phyloP scores from a whole-genome alignment of 805 yeast species.

The Candida nonsorbophila region DNA sequence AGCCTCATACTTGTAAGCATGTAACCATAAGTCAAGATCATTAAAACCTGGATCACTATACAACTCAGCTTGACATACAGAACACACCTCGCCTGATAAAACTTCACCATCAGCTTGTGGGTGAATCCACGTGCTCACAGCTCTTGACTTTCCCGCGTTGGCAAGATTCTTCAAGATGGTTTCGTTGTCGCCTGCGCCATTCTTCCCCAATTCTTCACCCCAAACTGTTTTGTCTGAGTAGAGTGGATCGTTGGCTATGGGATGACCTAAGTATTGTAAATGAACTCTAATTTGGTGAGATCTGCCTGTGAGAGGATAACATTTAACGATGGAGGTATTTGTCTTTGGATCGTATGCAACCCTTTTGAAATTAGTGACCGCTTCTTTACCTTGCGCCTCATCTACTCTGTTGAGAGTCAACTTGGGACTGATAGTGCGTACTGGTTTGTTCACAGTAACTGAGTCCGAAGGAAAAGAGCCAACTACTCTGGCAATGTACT shows the following conservation, averaged over 20 bases:
- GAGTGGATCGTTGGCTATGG: conserved; percentile 57
- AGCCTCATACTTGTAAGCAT: conserved; percentile 77
- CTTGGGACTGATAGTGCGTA: conserved; percentile 69
- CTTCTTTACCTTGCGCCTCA: conserved; percentile 54
- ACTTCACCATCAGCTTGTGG: conserved; percentile 63
- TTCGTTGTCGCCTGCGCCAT: conserved; percentile 45
- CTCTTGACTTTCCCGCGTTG: conserved; percentile 62
- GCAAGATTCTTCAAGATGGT: conserved; percentile 48
- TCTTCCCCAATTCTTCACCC: conserved; percentile 72
- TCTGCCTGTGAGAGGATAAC: conserved; percentile 87
- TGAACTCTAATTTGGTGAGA: conserved; percentile 96
- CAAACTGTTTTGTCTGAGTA: conserved; percentile 76
- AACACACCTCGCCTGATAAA: conserved; percentile 54
- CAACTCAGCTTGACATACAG: conserved; percentile 60
- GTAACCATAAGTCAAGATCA: conserved; percentile 86
- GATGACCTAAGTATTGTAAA: conserved; percentile 61
- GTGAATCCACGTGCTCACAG: conserved; percentile 65
- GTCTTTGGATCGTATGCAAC: conserved; percentile 59
- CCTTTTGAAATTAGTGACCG: conserved; percentile 65
- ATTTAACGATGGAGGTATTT: conserved; percentile 64
- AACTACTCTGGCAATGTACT: conserved; percentile 80
- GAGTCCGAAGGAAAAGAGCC: conserved; percentile 72
- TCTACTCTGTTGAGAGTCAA: conserved; percentile 57
- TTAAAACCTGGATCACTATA: conserved; percentile 87
- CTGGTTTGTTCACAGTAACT: conserved; percentile 59